Evolutionary conservation across 306 rosid genomes (phyloP), one percentile per base, ranked within the genome.

Genomic region (Cicer pinnatifidum): DNA sequence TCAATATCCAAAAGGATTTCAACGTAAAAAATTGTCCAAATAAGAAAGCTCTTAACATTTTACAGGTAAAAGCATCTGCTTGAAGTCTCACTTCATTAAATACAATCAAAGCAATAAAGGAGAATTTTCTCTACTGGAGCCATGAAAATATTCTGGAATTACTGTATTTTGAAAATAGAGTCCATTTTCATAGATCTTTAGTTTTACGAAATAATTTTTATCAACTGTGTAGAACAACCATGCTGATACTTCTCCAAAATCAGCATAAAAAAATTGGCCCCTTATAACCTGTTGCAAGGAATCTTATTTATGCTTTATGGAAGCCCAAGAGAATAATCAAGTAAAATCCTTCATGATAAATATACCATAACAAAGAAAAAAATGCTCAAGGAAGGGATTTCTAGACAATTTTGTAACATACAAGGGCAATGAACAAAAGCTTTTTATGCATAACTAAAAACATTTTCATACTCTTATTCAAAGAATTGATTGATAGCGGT

Each of bases 21-120:
- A 41, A 11, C 41, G 73, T 20, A 61, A 66, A 48, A 54, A 48
- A 45, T 75, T 28, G 47, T 46, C 50, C n/a, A 66, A 71, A 66
- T 71, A 53, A 67, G 12, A 52, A 79, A 60, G 37, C 47, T 71
- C 52, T 62, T 12, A 53, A 72, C 61, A 52, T 8, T 50, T 38
- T 40, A 62, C 63, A 65, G 37, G 64, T 16, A 1, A 58, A 75
- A 75, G 69, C 73, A 71, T 71, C 67, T 50, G 76, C 50, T 37
- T 59, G 51, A 73, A 71, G 64, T 59, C 43, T 80, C 46, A 58
- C 23, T 46, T 71, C 6, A 58, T 40, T 43, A 75, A 73, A 48
- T 77, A 37, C 38, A 56, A 54, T 10, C 47, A 67, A 35, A 56
- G 6, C 43, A 60, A 62, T 61, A 15, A 47, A 67, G 45, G 57